A percentile compares a stretch with the other conserved stretches of the same genome.
Conservation (phyloP, 1,139 yeast genomes). For the Scheffersomyces stambukii region DNA sequence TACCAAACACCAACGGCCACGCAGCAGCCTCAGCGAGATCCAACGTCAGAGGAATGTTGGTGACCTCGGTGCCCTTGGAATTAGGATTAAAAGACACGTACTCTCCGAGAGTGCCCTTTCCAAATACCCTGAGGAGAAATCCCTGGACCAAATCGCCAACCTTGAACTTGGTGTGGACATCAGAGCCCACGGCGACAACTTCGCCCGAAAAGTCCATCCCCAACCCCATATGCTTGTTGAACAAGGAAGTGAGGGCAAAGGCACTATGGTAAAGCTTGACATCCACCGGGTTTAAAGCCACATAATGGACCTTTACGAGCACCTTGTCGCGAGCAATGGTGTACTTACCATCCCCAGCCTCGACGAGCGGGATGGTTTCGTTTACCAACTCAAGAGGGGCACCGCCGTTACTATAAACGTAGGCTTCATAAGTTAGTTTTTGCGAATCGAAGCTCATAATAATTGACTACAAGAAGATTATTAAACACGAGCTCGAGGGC, state of each 20-base stretch:
- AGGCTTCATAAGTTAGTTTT: slow-evolving; percentile 15
- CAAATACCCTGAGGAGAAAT: slow-evolving; percentile 37
- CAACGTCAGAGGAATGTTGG: slow-evolving; percentile 45
- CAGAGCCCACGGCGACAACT: slow-evolving; percentile 52
- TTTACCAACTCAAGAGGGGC: slow-evolving; percentile 12
- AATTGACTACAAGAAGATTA: too few species aligned
- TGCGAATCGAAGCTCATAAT: slow-evolving; percentile 14
- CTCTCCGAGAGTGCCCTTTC: slow-evolving; percentile 50
- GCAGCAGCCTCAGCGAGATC: slow-evolving; percentile 54
- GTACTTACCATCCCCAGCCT: slow-evolving; percentile 28
- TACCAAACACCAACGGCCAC: slow-evolving; percentile 53
- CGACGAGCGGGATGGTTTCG: slow-evolving; percentile 13
- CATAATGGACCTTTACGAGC: slow-evolving; percentile 55
- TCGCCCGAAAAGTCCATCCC: slow-evolving; percentile 72
- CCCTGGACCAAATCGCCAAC: slow-evolving; percentile 71
- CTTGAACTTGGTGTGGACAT: slow-evolving; percentile 22
- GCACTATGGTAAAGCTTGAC: slow-evolving; percentile 39
- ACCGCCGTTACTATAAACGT: slow-evolving; percentile 12
- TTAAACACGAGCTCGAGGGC: too few species aligned
- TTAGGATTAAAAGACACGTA: slow-evolving; percentile 38
- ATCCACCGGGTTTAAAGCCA: slow-evolving; percentile 70
- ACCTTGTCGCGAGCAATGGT: slow-evolving; percentile 39
- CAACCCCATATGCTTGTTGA: slow-evolving; percentile 31
- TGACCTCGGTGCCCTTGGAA: slow-evolving; percentile 32
- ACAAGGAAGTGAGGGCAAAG: slow-evolving; percentile 13